Evolutionary conservation across 805 yeast species (phyloP), one percentile per base, ranked within the genome.

Genomic region (Ogataea chonburiensis): DNA sequence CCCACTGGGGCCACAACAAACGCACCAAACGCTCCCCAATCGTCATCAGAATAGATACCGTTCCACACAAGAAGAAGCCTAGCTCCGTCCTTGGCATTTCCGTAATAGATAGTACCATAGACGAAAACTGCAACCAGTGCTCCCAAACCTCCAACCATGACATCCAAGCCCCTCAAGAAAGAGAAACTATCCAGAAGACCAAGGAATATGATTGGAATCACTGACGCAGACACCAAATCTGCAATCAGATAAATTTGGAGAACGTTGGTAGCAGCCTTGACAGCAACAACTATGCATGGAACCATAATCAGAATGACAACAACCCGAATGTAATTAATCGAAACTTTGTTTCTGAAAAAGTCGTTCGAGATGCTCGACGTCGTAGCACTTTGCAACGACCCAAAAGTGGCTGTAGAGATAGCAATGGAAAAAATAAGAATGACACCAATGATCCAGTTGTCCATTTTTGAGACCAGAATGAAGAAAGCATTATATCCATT

Each of bases 21-120:
- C 2, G 96, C 96, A 16, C 95, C 97, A 64, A 89, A 89, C 0
- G 95, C 80, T 51, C 94, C 86, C 96, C 96, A 89, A 56, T 89
- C 96, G 32, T 71, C 74, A 5, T 74, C 66, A 43, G 71, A 66
- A 53, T 89, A 89, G 17, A 89, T 64, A 28, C 97, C 96, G 51
- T 83, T 79, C 77, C 81, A 75, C 35, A 89, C 69, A 40, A 89
- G 65, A 34, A 89, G 63, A 34, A 89, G 68, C 43, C 71, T 71
- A 12, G 83, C 96, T 50, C 96, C 97, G 42, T 79, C 85, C 35
- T 63, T 60, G 7, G 95, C 91, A 52, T 66, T 63, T 22, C 69
- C 75, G 56, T 81, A 88, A 65, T 87, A 89, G 34, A 86, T 70
- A 2, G 87, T 69, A 24, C 98, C 98, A 59, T 79, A 88, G 33